These are phyloP conservation scores for Backusella liffmaniae DNA, from an alignment of 192 early-diverging fungal genomes.

Conservation along the genomic window DNA sequence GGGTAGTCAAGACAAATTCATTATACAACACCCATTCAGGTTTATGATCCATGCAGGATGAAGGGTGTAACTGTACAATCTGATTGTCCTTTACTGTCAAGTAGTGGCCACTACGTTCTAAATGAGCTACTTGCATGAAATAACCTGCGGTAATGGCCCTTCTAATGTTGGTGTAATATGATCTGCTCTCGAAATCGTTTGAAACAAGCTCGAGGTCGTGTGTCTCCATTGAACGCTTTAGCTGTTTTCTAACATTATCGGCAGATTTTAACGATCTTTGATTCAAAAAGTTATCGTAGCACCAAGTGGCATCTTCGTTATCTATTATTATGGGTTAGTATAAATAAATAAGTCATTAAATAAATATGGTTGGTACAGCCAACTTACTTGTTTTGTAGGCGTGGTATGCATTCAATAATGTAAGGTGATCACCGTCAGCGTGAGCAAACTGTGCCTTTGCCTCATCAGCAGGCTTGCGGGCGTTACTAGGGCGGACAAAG, in stretches of 20 bases:
- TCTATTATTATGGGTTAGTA: slow-evolving; percentile 27
- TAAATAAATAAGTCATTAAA: not conserved
- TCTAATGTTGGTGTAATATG: slow-evolving; percentile 87
- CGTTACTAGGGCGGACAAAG: slow-evolving; percentile 91
- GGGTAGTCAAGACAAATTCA: slow-evolving; percentile 96
- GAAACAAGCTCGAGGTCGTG: slow-evolving; percentile 67
- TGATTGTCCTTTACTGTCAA: slow-evolving; percentile 97
- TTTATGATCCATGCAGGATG: slow-evolving; percentile 81
- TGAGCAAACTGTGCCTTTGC: slow-evolving; percentile 94
- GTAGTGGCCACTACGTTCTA: slow-evolving; percentile 86
- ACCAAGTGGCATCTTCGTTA: slow-evolving; percentile 80
- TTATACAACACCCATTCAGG: slow-evolving; percentile 99
- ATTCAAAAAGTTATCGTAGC: slow-evolving; percentile 92
- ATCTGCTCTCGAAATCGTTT: slow-evolving; percentile 65
- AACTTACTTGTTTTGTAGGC: slow-evolving; percentile 74
- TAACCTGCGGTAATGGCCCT: slow-evolving; percentile 89
- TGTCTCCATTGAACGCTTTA: slow-evolving; percentile 80
- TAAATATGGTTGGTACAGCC: not conserved
- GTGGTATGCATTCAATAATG: slow-evolving; percentile 96
- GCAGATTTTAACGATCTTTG: slow-evolving; percentile 85
- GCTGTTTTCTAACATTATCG: slow-evolving; percentile 88
- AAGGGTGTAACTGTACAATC: slow-evolving; percentile 91
- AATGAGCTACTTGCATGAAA: slow-evolving; percentile 99
- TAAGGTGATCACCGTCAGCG: slow-evolving; percentile 94
- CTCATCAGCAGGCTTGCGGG: slow-evolving; percentile 82